Evolutionary conservation across 2,329 filamentous ascomycete species (phyloP).

Genomic region (Ceratocystis cubensis): DNA sequence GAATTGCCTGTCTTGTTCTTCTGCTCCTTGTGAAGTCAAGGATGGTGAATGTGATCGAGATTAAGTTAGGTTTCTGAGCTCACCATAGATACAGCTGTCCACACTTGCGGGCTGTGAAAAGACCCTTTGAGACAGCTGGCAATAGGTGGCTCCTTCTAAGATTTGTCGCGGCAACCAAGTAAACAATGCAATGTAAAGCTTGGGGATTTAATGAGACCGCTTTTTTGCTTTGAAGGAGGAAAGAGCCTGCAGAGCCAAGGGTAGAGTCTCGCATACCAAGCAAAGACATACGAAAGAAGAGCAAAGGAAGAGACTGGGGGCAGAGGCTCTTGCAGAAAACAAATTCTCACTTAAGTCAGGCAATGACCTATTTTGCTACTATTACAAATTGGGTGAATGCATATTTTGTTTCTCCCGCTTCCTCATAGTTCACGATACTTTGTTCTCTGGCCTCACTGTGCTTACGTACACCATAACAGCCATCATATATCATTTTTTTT

Average conservation of each 20-base stretch:
- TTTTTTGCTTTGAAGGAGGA: not conserved
- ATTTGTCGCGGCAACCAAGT: conserved; percentile 9
- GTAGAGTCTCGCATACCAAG: not conserved
- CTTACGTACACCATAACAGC: not conserved
- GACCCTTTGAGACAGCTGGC: not conserved
- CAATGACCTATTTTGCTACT: not conserved
- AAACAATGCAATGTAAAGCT: conserved; percentile 6
- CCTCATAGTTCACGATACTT: not conserved
- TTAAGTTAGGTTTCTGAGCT: not conserved
- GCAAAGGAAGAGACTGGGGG: conserved; percentile 1
- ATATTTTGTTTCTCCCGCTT: not conserved
- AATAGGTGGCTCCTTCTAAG: conserved; percentile 4
- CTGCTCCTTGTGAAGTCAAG: not conserved
- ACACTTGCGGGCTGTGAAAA: not conserved
- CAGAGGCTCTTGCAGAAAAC: not conserved
- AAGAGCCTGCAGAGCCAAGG: conserved; percentile 1
- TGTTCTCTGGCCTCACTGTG: not conserved
- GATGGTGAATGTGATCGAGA: not conserved
- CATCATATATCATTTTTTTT: conserved; percentile 2
- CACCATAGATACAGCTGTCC: not conserved
- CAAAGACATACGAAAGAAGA: not conserved
- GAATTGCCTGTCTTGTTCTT: not conserved
- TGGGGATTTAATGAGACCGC: not conserved
- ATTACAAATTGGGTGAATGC: not conserved
- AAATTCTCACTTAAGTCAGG: not conserved